Base-by-base conservation (phyloP, 345 rosid genomes). In the Rhodamnia argentea region DNA sequence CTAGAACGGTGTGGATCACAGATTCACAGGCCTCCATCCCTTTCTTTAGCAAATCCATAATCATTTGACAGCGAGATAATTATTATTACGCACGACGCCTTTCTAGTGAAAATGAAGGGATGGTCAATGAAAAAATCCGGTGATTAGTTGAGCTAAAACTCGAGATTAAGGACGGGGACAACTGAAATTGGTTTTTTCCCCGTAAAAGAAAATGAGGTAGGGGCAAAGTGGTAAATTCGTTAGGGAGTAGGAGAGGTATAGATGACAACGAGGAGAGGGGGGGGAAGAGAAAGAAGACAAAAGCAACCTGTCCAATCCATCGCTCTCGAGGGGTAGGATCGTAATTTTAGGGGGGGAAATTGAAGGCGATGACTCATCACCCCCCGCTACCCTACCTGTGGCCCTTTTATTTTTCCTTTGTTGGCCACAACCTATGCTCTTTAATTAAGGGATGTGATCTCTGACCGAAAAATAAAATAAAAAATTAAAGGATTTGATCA, bases 231-330 rank as follows among this genome's bases (percentile, higher is more conserved):
- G 87, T 51, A 83, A 87, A 23, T 18, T 32, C 0, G 1, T 24
- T 3, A 9, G 3, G 78, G 24, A 1, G 47, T n/a, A 22, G 83
- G 52, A 58, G 51, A 47, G 10, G 78, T 10, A 78, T 8, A 62
- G 84, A 86, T 82, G 86, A 89, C 81, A 56, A 82, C 83, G 82
- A 64, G 85, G 84, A 44, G 20, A 32, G 86, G 40, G n/a, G 5
- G 78, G 76, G 26, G 81, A n/a, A 23, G 60, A 64, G 32, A 32
- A 57, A 70, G 83, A 50, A 40, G 86, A 81, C 52, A 64, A 86
- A 87, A 83, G 82, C 50, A 82, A 42, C 51, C 22, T 22, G 88
- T 89, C 91, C 84, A 84, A 86, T 89, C 89, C 86, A 83, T 87
- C 87, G 29, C 47, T 64, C n/a, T 89, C 89, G 59, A 57, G 6